These are phyloP conservation scores for Pseudofabraea citricarpa DNA, from an alignment of 2,329 filamentous ascomycete species.

Conservation along the genomic window DNA sequence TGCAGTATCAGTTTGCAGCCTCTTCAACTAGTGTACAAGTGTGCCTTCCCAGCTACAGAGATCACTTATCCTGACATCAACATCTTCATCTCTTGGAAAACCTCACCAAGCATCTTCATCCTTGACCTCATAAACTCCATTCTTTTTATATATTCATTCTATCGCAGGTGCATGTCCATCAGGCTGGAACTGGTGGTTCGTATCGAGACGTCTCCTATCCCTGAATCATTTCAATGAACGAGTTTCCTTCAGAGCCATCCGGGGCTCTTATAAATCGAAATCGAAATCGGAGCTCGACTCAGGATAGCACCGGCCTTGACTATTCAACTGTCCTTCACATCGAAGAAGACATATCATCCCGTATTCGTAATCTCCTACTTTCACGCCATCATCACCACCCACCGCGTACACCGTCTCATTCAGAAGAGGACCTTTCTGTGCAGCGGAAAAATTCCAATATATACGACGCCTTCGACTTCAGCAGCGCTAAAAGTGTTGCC, in stretches of 20 bases:
- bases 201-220: not conserved
- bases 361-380: constrained; percentile 23
- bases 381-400: constrained; percentile 19
- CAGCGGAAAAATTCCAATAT: constrained; percentile 5
- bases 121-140: not conserved
- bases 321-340: constrained; percentile 15
- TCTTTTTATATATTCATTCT: not conserved
- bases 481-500: constrained; percentile 16
- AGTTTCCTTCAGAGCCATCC: not conserved
- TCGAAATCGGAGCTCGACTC: constrained; percentile 8
- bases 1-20: too few relatives aligned
- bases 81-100: not conserved
- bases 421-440: constrained; percentile 14
- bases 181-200: not conserved
- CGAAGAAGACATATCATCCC: constrained; percentile 23
- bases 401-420: constrained; percentile 20
- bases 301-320: constrained; percentile 17
- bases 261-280: not conserved
- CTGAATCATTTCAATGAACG: not conserved
- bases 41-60: too few relatives aligned
- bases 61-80: too few relatives aligned
- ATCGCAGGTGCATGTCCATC: not conserved
- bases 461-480: constrained; percentile 15
- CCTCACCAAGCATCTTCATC: not conserved
- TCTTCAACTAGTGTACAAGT: too few relatives aligned